Evolutionary conservation across 495 filamentous ascomycete genomes (phyloP).

Genomic region (Margaritispora aquatica): DNA sequence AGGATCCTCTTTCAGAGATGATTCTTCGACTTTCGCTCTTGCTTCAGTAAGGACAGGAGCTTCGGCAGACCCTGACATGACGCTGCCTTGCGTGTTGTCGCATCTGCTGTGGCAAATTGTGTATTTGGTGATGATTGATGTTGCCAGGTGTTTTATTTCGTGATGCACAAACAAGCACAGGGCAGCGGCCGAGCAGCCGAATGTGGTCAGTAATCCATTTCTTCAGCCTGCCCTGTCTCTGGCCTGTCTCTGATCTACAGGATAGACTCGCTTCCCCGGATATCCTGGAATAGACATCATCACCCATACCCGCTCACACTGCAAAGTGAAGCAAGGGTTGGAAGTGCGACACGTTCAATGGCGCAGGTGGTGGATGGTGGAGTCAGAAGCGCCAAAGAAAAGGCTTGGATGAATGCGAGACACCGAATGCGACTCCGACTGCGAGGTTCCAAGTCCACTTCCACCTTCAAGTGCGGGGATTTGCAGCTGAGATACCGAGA

Average conservation of each 20-base stretch:
- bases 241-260: background rate
- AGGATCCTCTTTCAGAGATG: background rate
- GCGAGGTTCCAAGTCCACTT: too few relatives aligned
- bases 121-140: background rate
- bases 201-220: too few relatives aligned
- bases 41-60: slow-evolving; percentile 2
- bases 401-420: too few relatives aligned
- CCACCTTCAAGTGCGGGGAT: background rate
- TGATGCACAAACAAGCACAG: too few relatives aligned
- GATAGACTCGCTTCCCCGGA: background rate
- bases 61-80: slow-evolving; percentile 9
- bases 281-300: background rate
- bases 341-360: too few relatives aligned
- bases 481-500: background rate
- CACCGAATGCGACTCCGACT: too few relatives aligned
- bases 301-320: background rate
- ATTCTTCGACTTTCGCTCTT: background rate
- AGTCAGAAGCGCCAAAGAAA: too few relatives aligned
- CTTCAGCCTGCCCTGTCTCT: too few relatives aligned
- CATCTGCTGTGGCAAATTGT: background rate
- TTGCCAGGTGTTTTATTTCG: background rate
- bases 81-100: background rate
- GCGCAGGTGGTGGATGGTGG: too few relatives aligned
- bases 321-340: background rate
- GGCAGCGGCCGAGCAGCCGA: too few relatives aligned